Evolutionary conservation across 1,284 basidiomycete species (phyloP).

Genomic region (Paramarasmius palmivorus): DNA sequence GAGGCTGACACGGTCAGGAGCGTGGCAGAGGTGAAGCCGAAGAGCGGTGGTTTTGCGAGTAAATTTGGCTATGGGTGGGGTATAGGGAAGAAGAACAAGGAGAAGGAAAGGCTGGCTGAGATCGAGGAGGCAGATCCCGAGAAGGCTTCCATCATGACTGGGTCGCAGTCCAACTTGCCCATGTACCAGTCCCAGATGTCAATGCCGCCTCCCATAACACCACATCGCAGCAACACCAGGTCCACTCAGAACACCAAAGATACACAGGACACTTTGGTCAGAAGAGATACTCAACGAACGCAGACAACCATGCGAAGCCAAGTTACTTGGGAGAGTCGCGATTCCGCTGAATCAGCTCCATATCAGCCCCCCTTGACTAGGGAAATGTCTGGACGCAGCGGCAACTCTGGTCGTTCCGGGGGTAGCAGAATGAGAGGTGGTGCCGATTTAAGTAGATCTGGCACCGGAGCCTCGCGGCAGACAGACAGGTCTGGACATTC

Average conservation of each 20-base stretch:
- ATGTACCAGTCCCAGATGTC: slow-evolving; percentile 35
- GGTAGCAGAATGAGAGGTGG: too few relatives aligned
- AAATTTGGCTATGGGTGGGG: slow-evolving; percentile 74
- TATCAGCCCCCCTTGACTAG: slow-evolving; percentile 20
- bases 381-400: slow-evolving; percentile 12
- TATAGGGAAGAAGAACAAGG: slow-evolving; percentile 58
- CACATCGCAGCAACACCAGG: slow-evolving; percentile 39
- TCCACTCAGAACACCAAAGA: slow-evolving; percentile 32
- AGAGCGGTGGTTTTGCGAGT: slow-evolving; percentile 25
- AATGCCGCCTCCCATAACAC: slow-evolving; percentile 33
- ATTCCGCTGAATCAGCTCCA: slow-evolving; percentile 17
- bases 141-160: slow-evolving; percentile 22
- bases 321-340: slow-evolving; percentile 15
- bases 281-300: slow-evolving; percentile 22
- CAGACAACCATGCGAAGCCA: slow-evolving; percentile 16
- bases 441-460: slow-evolving; percentile 66
- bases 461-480: slow-evolving; percentile 42
- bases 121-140: slow-evolving; percentile 17
- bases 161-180: slow-evolving; percentile 36
- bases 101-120: slow-evolving; percentile 36
- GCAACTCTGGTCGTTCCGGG: slow-evolving; percentile 10
- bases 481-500: slow-evolving; percentile 1
- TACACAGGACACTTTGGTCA: slow-evolving; percentile 25
- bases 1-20: slow-evolving; percentile 7
- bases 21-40: not conserved